Evolutionary conservation across 2,329 filamentous ascomycete species (phyloP), one percentile per base, ranked within the genome.

Genomic region (Pleurostoma richardsiae): DNA sequence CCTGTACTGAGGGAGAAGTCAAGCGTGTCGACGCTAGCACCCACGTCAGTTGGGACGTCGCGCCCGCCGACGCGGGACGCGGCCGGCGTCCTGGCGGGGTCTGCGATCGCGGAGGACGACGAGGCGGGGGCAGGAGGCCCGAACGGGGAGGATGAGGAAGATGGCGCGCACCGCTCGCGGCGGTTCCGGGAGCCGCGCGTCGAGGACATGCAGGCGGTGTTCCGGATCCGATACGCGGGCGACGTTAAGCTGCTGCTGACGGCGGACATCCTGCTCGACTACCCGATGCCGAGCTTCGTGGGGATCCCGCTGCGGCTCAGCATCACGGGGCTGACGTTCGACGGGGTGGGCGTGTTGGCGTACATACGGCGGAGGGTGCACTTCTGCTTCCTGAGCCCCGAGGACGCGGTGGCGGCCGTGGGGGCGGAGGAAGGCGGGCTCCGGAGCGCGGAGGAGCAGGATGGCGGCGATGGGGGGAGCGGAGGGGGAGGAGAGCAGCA

Each of bases 261-360:
- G 28, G 91, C 94, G 1, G 91, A 97, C 67, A 96, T 99, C 39
- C 74, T 97, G 30, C 83, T 99, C 31, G 94, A 99, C 67, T 99
- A 99, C 64, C 94, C 94, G 1, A 97, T 97, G 89, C 91, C 91
- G 39, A 95, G 89, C 70, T 99, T 99, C 60, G 92, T 97, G 3
- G 90, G 91, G 10, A 92, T 99, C 51, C 94, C 94, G 1, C 78
- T 99, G 41, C 92, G 94, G 65, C 76, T 99, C 29, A 96, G 92
- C 64, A 95, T 99, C 56, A 97, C 94, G 1, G 94, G 94, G 0
- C 70, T 99, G 50, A 90, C 88, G 0, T 99, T 99, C 68, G 92
- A 99, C 62, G 94, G 94, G 1, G 88, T 97, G 7, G 92, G 91
- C 1, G 88, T 97, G 41, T 68, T 96, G 48, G 94, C 94, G 7